phyloP scores from a whole-genome alignment of 2,329 filamentous ascomycete genomes.

The Colletotrichum cordylinicola region DNA sequence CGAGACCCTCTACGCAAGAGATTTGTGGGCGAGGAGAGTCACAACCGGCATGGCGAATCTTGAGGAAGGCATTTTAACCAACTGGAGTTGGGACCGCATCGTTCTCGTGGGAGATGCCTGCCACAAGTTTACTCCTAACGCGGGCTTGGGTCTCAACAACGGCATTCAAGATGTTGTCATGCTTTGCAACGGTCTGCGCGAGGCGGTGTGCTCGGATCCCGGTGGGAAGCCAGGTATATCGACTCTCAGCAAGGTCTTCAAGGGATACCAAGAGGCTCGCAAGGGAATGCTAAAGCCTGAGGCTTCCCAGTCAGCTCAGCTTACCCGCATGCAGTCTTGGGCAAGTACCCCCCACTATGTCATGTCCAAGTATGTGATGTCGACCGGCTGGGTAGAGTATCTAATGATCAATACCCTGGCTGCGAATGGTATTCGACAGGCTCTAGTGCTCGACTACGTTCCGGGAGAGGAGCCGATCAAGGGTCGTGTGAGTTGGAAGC shows the following conservation, averaged over 20 bases:
- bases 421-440: background rate
- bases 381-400: background rate
- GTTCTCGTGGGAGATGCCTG: constrained; percentile 41
- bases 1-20: constrained; percentile 29
- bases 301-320: background rate
- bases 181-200: constrained; percentile 31
- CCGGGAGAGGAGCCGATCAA: background rate
- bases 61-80: constrained; percentile 39
- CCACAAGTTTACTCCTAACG: constrained; percentile 43
- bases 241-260: background rate
- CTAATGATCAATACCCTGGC: background rate
- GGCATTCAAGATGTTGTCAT: constrained; percentile 37
- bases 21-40: constrained; percentile 31
- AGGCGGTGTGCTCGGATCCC: background rate
- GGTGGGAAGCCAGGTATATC: background rate
- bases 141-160: constrained; percentile 38
- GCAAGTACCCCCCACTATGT: background rate
- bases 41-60: constrained; percentile 35
- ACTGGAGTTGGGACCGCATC: constrained; percentile 39
- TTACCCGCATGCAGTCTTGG: background rate
- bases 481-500: background rate
- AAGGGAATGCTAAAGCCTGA: background rate
- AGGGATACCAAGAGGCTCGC: background rate
- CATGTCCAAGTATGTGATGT: background rate
- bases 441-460: background rate